Percentiles rank a stretch among this genome's conserved stretches.
Evolutionary conservation across 768 basidiomycete species (phyloP).

Genomic region (Tylopilus plumbeoviolaceoides): DNA sequence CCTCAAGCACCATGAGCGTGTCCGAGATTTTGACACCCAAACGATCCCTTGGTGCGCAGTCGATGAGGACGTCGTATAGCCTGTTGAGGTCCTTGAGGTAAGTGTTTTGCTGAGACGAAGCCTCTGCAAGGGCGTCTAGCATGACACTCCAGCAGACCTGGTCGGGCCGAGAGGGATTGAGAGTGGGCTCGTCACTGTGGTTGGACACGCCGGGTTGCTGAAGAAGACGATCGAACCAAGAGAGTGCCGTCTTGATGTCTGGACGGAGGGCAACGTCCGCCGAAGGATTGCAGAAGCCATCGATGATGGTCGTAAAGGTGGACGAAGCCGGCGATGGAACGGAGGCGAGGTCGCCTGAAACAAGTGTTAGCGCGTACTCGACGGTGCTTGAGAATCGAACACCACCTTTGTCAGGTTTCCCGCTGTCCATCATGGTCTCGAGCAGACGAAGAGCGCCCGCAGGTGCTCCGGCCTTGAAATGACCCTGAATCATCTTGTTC

Average conservation of each 20-base stretch:
- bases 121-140: conserved; percentile 49
- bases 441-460: conserved; percentile 63
- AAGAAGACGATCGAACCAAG: conserved; percentile 70
- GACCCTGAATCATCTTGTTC: conserved; percentile 74
- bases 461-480: conserved; percentile 61
- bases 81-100: conserved; percentile 54
- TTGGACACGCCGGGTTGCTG: conserved; percentile 34
- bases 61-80: conserved; percentile 41
- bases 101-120: conserved; percentile 26
- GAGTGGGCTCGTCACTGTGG: conserved; percentile 41
- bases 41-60: conserved; percentile 34
- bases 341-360: conserved; percentile 28
- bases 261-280: not conserved
- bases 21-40: conserved; percentile 35
- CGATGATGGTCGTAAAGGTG: conserved; percentile 62
- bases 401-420: conserved; percentile 16
- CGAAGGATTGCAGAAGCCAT: conserved; percentile 52
- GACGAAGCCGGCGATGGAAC: conserved; percentile 55
- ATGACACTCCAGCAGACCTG: conserved; percentile 53
- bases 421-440: conserved; percentile 63
- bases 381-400: not conserved
- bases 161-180: conserved; percentile 49
- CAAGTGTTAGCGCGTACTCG: not conserved
- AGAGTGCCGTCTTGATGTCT: conserved; percentile 59
- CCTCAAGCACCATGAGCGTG: conserved; percentile 40